Base-by-base conservation (phyloP, 108 stramenopile genomes). In the Cylindrotheca closterium region DNA sequence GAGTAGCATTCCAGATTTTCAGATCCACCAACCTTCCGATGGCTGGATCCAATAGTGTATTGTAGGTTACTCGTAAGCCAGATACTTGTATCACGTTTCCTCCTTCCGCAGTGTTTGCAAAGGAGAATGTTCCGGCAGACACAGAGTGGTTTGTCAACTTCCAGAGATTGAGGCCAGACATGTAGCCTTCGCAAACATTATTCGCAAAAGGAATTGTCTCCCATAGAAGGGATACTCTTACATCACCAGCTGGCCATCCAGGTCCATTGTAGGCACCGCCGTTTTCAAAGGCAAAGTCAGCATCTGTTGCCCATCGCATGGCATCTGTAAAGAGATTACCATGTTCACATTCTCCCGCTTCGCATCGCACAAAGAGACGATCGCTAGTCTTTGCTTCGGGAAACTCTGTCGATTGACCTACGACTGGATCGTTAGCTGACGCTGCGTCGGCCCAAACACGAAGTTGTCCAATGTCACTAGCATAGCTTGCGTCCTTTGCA, bases 301-400 rank as follows among this genome's bases (percentile, higher is more conserved):
- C 50, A 8, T 55, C 59, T n/a, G 79, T 51, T 25, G 59, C 66
- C 82, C 82, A 84, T n/a, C 82, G 56, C 5, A 75, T 30, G 0
- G 82, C 79, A 64, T 84, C 82, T 23, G 79, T 66, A 53, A 78
- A 75, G 19, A 84, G 48, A 46, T 75, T 84, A 1, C 82, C 82
- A 15, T 77, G 56, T 10, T 66, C 52, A 25, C 82, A 84, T 55
- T 84, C 79, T n/a, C 82, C 82, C 4, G 67, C 62, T 28, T 63
- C 59, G 45, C 82, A 84, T 8, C 51, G 48, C 18, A 76, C 56
- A 53, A 31, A 74, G n/a, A n/a, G n/a, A n/a, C n/a, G n/a, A 21
- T 68, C 49, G 10, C 31, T 71, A 24, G 42, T 26, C 10, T 76
- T 53, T 15, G 72, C 55, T 22, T 71, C 55, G 4, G 79, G 79